A percentile compares a stretch with the other conserved stretches of the same genome.
These are phyloP conservation scores for Cercospora citrullina DNA, from an alignment of 2,329 filamentous ascomycete species.

Conservation along the genomic window DNA sequence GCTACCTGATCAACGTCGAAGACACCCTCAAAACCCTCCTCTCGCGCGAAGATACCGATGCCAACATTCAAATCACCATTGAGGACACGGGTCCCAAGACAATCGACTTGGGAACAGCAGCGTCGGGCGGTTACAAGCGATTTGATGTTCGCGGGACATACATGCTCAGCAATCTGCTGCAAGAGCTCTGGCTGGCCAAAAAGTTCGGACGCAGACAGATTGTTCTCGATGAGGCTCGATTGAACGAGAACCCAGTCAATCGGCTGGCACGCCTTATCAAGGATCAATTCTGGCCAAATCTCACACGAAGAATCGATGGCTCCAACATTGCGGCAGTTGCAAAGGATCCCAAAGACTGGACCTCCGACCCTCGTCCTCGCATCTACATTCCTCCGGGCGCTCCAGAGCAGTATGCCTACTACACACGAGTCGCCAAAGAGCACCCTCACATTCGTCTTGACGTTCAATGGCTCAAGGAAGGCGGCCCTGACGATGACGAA, in stretches of 20 bases:
- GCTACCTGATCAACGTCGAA: slow-evolving; percentile 85
- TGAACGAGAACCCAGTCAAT: slow-evolving; percentile 94
- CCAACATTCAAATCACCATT: slow-evolving; percentile 96
- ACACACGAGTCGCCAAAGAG: slow-evolving; percentile 73
- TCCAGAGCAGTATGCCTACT: slow-evolving; percentile 87
- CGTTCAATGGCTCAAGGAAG: slow-evolving; percentile 72
- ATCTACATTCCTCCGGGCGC: slow-evolving; percentile 87
- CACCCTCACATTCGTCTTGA: slow-evolving; percentile 84
- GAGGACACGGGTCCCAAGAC: slow-evolving; percentile 94
- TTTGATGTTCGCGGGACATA: slow-evolving; percentile 95
- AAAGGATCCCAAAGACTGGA: slow-evolving; percentile 94
- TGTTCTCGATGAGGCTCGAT: slow-evolving; percentile 81
- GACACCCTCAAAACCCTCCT: slow-evolving; percentile 76
- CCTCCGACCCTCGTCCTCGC: slow-evolving; percentile 78
- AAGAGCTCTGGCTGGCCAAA: slow-evolving; percentile 90
- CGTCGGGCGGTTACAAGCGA: slow-evolving; percentile 80
- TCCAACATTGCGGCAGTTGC: slow-evolving; percentile 84
- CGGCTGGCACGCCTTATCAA: slow-evolving; percentile 82
- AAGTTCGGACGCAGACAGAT: slow-evolving; percentile 88
- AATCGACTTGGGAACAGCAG: slow-evolving; percentile 78
- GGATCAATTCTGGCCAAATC: slow-evolving; percentile 86
- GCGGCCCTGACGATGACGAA: slow-evolving; percentile 65
- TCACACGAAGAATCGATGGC: slow-evolving; percentile 87
- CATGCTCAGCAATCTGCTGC: slow-evolving; percentile 92
- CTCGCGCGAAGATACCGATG: slow-evolving; percentile 86